These are phyloP conservation scores for Rhizophagus sp. DNA, from an alignment of 192 early-diverging fungal genomes.

Conservation along the genomic window DNA sequence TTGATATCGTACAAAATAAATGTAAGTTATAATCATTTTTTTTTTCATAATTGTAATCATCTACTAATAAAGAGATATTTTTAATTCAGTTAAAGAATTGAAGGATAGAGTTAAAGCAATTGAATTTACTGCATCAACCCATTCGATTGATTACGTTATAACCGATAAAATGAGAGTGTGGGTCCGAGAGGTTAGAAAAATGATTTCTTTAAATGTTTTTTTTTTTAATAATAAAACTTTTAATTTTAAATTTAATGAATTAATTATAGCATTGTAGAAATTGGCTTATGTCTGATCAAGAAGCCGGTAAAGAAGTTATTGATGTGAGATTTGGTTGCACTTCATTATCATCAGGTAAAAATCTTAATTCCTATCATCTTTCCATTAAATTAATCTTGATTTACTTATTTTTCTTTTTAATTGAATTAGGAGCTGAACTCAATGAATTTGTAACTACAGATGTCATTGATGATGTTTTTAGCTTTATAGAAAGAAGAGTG, in stretches of 20 bases:
- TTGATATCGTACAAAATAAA: constrained; percentile 14
- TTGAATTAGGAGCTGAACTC: neutral
- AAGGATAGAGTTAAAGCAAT: constrained; percentile 24
- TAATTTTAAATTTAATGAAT: too few species aligned
- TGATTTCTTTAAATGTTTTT: too few species aligned
- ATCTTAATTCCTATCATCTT: neutral
- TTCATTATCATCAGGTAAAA: constrained; percentile 21
- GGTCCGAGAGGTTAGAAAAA: constrained; percentile 24
- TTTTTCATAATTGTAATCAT: neutral
- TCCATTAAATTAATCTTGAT: neutral
- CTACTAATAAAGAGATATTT: neutral
- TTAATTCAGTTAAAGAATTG: neutral
- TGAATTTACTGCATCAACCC: constrained; percentile 22
- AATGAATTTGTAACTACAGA: neutral
- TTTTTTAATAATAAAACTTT: too few species aligned
- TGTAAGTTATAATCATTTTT: constrained; percentile 12
- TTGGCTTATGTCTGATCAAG: constrained; percentile 23
- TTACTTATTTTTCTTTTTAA: neutral
- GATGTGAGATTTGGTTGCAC: constrained; percentile 26
- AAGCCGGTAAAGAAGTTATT: neutral
- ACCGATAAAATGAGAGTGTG: constrained; percentile 10
- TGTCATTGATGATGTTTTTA: neutral
- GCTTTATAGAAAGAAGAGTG: neutral
- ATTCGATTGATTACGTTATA: constrained; percentile 29
- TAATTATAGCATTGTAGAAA: constrained; percentile 28